phyloP scores from a whole-genome alignment of 2,329 filamentous ascomycete genomes.

The Dendrostoma leiphaemia region DNA sequence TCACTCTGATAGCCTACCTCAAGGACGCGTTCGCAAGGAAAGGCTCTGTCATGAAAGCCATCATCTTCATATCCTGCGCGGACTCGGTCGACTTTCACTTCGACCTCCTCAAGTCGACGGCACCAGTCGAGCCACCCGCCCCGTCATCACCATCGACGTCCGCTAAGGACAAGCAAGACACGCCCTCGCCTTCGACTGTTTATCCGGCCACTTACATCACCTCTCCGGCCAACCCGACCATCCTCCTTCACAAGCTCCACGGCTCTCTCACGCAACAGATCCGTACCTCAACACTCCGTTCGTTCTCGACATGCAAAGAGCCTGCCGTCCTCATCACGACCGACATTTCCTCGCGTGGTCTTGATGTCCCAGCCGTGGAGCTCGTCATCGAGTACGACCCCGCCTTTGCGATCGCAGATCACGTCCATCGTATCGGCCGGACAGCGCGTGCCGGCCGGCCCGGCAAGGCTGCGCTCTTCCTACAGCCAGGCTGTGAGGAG shows the following conservation, averaged over 20 bases:
- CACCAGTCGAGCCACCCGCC: slow-evolving; percentile 29
- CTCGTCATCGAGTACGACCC: slow-evolving; percentile 95
- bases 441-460: slow-evolving; percentile 90
- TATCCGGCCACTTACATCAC: slow-evolving; percentile 70
- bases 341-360: slow-evolving; percentile 90
- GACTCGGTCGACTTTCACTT: slow-evolving; percentile 98
- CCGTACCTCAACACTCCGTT: slow-evolving; percentile 79
- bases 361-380: slow-evolving; percentile 93
- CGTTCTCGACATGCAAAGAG: slow-evolving; percentile 71
- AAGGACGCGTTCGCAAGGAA: slow-evolving; percentile 85
- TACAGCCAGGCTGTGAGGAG: slow-evolving; percentile 88
- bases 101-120: slow-evolving; percentile 63
- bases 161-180: slow-evolving; percentile 30
- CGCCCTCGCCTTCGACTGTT: slow-evolving; percentile 43
- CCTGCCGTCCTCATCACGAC: slow-evolving; percentile 88
- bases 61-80: slow-evolving; percentile 94
- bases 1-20: slow-evolving; percentile 80
- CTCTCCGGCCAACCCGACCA: slow-evolving; percentile 66
- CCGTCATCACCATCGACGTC: slow-evolving; percentile 21
- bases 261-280: slow-evolving; percentile 86
- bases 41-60: slow-evolving; percentile 93
- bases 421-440: slow-evolving; percentile 90
- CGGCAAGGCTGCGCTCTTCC: slow-evolving; percentile 83
- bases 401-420: slow-evolving; percentile 88
- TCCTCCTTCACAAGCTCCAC: slow-evolving; percentile 84